A percentile compares a stretch with the other conserved stretches of the same genome.
Evolutionary conservation across 192 early-diverging fungal species (phyloP).

Genomic region (Cladochytrium replicatum): DNA sequence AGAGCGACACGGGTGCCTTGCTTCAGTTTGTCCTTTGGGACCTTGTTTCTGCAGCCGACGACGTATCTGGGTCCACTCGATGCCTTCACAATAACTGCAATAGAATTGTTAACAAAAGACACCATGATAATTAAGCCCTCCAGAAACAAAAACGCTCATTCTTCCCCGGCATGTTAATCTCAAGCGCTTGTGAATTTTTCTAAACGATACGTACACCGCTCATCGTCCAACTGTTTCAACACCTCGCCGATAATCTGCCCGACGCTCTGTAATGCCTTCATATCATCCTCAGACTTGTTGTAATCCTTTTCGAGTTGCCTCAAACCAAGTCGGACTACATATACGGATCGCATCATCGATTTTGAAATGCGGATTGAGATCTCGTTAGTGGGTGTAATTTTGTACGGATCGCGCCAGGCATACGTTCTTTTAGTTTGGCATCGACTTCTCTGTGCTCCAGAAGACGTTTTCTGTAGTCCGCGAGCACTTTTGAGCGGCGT

Average conservation of each 20-base stretch:
- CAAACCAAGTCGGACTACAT: slow-evolving; percentile 72
- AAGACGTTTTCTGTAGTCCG: slow-evolving; percentile 76
- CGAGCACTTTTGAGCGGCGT: slow-evolving; percentile 67
- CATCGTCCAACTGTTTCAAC: slow-evolving; percentile 92
- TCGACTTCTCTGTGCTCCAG: slow-evolving; percentile 93
- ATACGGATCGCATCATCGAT: slow-evolving; percentile 5
- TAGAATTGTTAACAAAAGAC: slow-evolving; percentile 5
- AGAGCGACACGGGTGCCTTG: slow-evolving; percentile 95
- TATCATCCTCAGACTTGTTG: slow-evolving; percentile 93
- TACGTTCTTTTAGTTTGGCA: slow-evolving; percentile 89
- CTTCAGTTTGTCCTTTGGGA: slow-evolving; percentile 91
- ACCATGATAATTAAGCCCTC: not conserved
- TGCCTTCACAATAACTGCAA: slow-evolving; percentile 89
- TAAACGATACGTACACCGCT: slow-evolving; percentile 70
- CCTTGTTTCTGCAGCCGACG: slow-evolving; percentile 89
- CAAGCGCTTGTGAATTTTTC: not conserved
- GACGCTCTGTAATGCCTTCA: slow-evolving; percentile 97
- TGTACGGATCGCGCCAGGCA: too few species aligned
- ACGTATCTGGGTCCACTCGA: slow-evolving; percentile 96
- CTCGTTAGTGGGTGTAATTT: not conserved
- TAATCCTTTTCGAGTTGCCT: slow-evolving; percentile 81
- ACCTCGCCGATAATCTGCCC: slow-evolving; percentile 99
- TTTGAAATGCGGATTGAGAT: not conserved
- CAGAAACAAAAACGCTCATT: not conserved
- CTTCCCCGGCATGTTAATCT: too few species aligned